Evolutionary conservation across 768 basidiomycete genomes (phyloP).

Genomic region (Boletus huronensis): DNA sequence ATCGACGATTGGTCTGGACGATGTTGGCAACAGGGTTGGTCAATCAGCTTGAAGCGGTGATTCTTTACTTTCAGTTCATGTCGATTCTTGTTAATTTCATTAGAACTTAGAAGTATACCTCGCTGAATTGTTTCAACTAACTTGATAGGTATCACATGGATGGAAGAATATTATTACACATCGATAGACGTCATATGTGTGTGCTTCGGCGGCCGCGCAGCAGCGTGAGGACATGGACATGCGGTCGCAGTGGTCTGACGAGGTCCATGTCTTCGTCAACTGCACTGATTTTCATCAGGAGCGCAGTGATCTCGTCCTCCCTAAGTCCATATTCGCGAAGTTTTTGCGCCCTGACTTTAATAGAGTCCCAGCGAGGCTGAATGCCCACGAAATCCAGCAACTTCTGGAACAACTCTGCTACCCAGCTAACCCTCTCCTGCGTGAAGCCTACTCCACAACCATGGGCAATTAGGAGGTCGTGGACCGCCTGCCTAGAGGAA

Average conservation of each 20-base stretch:
- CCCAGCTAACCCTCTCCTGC: conserved; percentile 25
- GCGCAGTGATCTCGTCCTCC: conserved; percentile 19
- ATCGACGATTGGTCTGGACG: conserved; percentile 23
- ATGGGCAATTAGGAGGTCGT: conserved; percentile 20
- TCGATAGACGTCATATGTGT: conserved; percentile 3
- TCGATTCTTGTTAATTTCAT: neutral
- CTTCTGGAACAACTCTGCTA: conserved; percentile 21
- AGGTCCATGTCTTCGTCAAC: conserved; percentile 19
- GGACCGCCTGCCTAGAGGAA: conserved; percentile 21
- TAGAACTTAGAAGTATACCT: neutral
- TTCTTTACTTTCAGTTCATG: neutral
- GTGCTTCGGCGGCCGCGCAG: conserved; percentile 12
- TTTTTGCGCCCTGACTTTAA: conserved; percentile 21
- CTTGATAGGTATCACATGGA: conserved; percentile 2
- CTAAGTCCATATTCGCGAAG: conserved; percentile 27
- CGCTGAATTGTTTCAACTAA: neutral
- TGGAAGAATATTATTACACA: conserved; percentile 1
- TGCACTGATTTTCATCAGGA: conserved; percentile 21
- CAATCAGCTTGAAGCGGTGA: neutral
- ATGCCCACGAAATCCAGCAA: conserved; percentile 23
- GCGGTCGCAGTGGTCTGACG: conserved; percentile 5
- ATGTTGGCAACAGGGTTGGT: neutral
- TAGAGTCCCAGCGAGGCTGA: conserved; percentile 18
- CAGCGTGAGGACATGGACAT: conserved; percentile 5
- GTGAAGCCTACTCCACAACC: conserved; percentile 17